Base-by-base conservation (phyloP, 139 green algal genomes). In the Chlamydomonas sp. region DNA sequence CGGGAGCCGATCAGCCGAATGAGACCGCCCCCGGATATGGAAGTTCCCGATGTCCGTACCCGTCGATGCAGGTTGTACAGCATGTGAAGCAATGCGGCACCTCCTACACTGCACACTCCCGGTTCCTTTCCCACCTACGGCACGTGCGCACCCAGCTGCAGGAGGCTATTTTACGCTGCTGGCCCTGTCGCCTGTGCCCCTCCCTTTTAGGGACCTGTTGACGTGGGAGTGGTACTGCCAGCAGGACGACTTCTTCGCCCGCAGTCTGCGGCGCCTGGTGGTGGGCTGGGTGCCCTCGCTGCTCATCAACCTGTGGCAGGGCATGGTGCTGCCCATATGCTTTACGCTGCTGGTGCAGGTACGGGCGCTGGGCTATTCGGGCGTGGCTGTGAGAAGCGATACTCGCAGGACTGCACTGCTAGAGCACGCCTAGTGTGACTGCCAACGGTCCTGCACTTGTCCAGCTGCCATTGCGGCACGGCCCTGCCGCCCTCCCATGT, bases 291-390 rank as follows among this genome's bases (percentile, higher is more conserved):
- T 96, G 62, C 96, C 96, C 9, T 83, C 92, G 4, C 66, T 98
- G 66, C 85, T 98, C 74, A 93, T 98, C 10, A 94, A 90, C 73
- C 83, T 97, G 20, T 98, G 96, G 94, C 95, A 98, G 86, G 94
- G 92, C 77, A 91, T 97, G 69, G 86, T 98, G 67, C 90, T 98
- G 68, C 96, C 96, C 2, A 85, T 94, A 18, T n/a, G 86, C 31
- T 85, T 96, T 64, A 95, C 95, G 78, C 81, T 93, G 15, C 60
- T 94, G 71, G 79, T 96, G 1, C 88, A 95, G 90, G 93, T 96
- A 61, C 2, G 79, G 15, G 71, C 20, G 62, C 49, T 72, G 9
- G 78, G 18, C 17, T 17, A 7, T 6, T 5, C 5, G 73, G 73
- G n/a, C 9, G 9, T 83, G 6, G 14, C 16, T 74, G 62, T 83